Conservation (phyloP, 805 yeast genomes). For the Dipodascus albidus region DNA sequence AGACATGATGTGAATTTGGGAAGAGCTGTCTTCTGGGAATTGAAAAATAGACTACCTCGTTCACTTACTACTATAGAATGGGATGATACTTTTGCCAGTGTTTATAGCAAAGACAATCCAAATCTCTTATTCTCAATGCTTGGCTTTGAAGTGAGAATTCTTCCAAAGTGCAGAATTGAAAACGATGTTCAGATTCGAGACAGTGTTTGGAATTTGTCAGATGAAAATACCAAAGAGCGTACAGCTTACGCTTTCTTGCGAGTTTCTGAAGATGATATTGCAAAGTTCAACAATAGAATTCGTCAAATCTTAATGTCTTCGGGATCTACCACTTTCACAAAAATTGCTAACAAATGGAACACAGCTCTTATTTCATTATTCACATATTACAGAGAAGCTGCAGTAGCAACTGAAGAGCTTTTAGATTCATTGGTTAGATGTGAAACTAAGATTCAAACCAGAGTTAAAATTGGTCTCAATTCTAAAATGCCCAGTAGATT, state of each 20-base stretch:
- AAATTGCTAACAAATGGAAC: slow-evolving; percentile 93
- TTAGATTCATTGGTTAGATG: slow-evolving; percentile 77
- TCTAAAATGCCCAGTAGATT: slow-evolving; percentile 98
- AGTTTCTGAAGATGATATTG: slow-evolving; percentile 73
- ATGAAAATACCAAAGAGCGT: slow-evolving; percentile 63
- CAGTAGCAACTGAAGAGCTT: slow-evolving; percentile 65
- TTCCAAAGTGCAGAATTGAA: slow-evolving; percentile 60
- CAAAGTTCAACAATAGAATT: slow-evolving; percentile 68
- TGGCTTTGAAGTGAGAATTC: slow-evolving; percentile 86
- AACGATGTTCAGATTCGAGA: slow-evolving; percentile 48
- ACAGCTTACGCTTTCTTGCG: slow-evolving; percentile 82
- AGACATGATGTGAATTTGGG: slow-evolving; percentile 88
- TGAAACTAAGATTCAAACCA: slow-evolving; percentile 86
- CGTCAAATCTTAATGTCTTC: slow-evolving; percentile 89
- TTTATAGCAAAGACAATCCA: slow-evolving; percentile 83
- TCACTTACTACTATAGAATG: slow-evolving; percentile 65
- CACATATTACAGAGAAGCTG: slow-evolving; percentile 89
- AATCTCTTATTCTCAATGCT: slow-evolving; percentile 82
- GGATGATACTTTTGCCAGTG: slow-evolving; percentile 75
- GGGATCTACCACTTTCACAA: slow-evolving; percentile 91
- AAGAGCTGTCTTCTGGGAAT: slow-evolving; percentile 85
- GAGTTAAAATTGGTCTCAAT: slow-evolving; percentile 88
- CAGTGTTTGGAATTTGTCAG: slow-evolving; percentile 83
- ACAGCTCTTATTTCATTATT: slow-evolving; percentile 78
- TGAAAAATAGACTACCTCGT: slow-evolving; percentile 65